These are phyloP conservation scores for Stagonosporopsis vannaccii DNA, from an alignment of 2,329 filamentous ascomycete species.

Conservation along the genomic window DNA sequence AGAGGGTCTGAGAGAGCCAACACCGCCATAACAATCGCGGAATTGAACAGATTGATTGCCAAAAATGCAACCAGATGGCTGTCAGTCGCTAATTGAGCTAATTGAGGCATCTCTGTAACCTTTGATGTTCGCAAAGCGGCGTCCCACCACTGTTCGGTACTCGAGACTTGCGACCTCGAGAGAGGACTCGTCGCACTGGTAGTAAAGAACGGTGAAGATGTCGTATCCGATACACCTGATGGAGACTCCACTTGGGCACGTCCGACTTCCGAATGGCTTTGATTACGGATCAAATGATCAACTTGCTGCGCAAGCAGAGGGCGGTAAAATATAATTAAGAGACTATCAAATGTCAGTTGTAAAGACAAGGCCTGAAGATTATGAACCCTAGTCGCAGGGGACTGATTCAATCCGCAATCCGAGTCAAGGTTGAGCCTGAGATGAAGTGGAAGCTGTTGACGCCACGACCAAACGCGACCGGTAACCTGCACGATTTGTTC, in stretches of 20 bases:
- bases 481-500: conserved; percentile 29
- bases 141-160: conserved; percentile 45
- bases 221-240: conserved; percentile 1
- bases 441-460: conserved; percentile 30
- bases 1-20: conserved; percentile 54
- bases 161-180: conserved; percentile 25
- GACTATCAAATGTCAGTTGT: conserved; percentile 55
- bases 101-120: conserved; percentile 44
- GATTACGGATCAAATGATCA: conserved; percentile 33
- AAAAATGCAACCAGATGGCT: conserved; percentile 56
- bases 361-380: conserved; percentile 52
- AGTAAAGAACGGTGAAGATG: conserved; percentile 11
- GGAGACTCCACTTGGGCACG: conserved; percentile 11
- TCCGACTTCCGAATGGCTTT: conserved; percentile 17
- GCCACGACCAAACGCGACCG: conserved; percentile 32
- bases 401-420: conserved; percentile 25
- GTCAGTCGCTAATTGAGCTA: conserved; percentile 50
- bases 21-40: conserved; percentile 54
- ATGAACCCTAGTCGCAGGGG: conserved; percentile 21
- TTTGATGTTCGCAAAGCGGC: conserved; percentile 52
- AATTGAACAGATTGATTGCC: conserved; percentile 56
- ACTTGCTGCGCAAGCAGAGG: conserved; percentile 51
- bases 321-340: conserved; percentile 54
- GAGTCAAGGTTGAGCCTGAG: conserved; percentile 28
- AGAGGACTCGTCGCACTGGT: conserved; percentile 9